phyloP scores from a whole-genome alignment of 139 green algal genomes.

The Mychonastes homosphaera region DNA sequence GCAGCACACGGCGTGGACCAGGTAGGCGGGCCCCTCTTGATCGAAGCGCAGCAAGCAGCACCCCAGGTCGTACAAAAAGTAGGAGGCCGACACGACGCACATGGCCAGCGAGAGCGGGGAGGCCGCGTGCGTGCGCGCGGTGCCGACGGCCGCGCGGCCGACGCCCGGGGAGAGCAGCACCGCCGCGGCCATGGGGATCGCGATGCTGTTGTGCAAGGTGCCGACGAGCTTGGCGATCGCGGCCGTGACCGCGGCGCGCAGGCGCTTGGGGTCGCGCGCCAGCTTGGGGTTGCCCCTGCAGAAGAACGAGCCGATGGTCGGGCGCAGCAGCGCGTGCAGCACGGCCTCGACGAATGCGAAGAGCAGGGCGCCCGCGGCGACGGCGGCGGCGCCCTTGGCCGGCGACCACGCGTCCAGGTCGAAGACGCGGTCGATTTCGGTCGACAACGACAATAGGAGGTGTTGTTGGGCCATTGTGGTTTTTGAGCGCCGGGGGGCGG shows the following conservation, averaged over 20 bases:
- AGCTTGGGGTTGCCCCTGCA: background rate
- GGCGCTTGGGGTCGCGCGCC: background rate
- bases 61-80: constrained; percentile 36
- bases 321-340: constrained; percentile 5
- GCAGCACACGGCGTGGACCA: constrained; percentile 28
- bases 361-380: too few species aligned
- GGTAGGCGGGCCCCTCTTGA: constrained; percentile 21
- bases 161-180: constrained; percentile 20
- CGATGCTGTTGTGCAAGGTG: constrained; percentile 11
- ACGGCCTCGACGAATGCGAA: too few species aligned
- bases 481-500: too few species aligned
- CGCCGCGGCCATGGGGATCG: constrained; percentile 26
- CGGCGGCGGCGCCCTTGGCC: too few species aligned
- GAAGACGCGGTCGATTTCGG: too few species aligned
- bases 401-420: too few species aligned
- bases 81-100: constrained; percentile 19
- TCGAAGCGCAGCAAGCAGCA: constrained; percentile 14
- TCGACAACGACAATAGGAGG: too few species aligned
- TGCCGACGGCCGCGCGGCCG: background rate
- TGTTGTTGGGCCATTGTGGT: too few species aligned
- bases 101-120: constrained; percentile 17
- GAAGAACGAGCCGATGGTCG: background rate
- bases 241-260: background rate
- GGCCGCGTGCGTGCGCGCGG: constrained; percentile 17
- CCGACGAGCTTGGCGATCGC: constrained; percentile 14